Base-by-base conservation (phyloP, 345 rosid genomes). In the Schrenkiella parvula region DNA sequence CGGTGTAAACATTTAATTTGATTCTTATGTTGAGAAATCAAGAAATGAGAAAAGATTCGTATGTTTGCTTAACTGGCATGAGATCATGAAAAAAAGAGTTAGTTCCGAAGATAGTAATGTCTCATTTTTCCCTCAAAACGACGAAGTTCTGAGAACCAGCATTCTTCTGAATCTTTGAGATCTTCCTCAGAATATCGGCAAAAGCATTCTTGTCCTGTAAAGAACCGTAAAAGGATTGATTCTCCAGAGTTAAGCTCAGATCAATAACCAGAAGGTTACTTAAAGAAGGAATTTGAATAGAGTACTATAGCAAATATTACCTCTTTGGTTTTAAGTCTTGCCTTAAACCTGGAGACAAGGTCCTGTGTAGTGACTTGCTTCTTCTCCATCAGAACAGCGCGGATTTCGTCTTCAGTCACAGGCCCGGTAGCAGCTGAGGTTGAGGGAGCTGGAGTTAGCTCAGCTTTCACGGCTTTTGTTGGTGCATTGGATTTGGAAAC, bases 151-250 rank as follows among this genome's bases (percentile, higher is more conserved):
- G 87, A 39, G 92, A 68, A 54, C 87, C 90, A 13, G 80, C 82
- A 35, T 85, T 93, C 87, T 93, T 93, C 78, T 87, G 97, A 47
- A 93, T 93, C 85, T 83, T 90, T 2, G 97, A 90, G 71, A 93
- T 93, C 75, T 83, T 86, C 87, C 86, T 89, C 66, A 93, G 81
- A 65, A 85, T 86, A 9, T 79, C 90, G 0, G 97, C 96, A 44
- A 90, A 93, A 4, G 89, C 98, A 43, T 72, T 81, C 86, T 91
- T 89, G 76, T 90, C 97, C 98, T 93, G 87, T 79, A 64, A 64
- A 64, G 17, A 63, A 15, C 6, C 10, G 35, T 3, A 77, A 34
- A 50, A 42, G 0, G 26, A 50, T 11, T 15, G 14, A 28, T 31
- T 26, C 23, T 15, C 19, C 35, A 42, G 14, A 21, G 38, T 55